A percentile compares a stretch with the other conserved stretches of the same genome.
These are phyloP conservation scores for Hypericum androsaemum DNA, from an alignment of 345 rosid species.

Conservation along the genomic window DNA sequence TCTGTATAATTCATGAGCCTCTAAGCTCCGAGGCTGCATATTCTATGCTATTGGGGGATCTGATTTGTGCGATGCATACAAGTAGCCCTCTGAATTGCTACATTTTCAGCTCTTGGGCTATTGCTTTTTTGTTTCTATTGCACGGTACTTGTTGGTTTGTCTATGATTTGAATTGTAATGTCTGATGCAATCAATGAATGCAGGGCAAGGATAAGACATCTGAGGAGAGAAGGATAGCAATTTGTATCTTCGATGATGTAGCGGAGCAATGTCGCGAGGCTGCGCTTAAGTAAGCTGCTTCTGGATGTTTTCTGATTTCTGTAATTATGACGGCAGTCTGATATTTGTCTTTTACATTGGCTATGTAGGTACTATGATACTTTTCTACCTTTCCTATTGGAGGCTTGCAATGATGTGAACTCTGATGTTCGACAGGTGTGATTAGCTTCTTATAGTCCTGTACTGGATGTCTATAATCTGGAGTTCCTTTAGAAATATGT, in stretches of 20 bases:
- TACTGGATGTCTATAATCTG: too few relatives aligned
- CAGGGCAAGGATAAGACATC: slow-evolving; percentile 1
- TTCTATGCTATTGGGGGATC: too few relatives aligned
- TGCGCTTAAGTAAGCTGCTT: neutral
- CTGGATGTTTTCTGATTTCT: neutral
- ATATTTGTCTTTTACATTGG: neutral
- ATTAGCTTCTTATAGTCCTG: too few relatives aligned
- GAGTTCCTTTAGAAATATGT: neutral
- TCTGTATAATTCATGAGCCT: too few relatives aligned
- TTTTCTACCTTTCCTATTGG: slow-evolving; percentile 7
- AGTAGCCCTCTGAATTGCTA: too few relatives aligned
- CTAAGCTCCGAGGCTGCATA: too few relatives aligned
- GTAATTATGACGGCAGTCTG: too few relatives aligned
- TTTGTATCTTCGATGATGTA: slow-evolving; percentile 3
- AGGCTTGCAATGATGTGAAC: slow-evolving; percentile 8
- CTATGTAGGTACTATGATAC: slow-evolving; percentile 4
- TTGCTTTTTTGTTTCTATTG: too few relatives aligned
- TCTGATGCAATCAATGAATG: neutral
- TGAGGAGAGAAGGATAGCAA: neutral
- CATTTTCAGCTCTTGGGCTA: too few relatives aligned
- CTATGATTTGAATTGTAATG: too few relatives aligned
- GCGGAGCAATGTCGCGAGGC: slow-evolving; percentile 1
- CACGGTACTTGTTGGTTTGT: too few relatives aligned
- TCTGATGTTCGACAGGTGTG: slow-evolving; percentile 2
- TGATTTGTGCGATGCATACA: too few relatives aligned